Percentiles rank a stretch among this genome's conserved stretches.
Conservation (phyloP, 2,329 filamentous ascomycete genomes). For the Epichloe coenophiala region DNA sequence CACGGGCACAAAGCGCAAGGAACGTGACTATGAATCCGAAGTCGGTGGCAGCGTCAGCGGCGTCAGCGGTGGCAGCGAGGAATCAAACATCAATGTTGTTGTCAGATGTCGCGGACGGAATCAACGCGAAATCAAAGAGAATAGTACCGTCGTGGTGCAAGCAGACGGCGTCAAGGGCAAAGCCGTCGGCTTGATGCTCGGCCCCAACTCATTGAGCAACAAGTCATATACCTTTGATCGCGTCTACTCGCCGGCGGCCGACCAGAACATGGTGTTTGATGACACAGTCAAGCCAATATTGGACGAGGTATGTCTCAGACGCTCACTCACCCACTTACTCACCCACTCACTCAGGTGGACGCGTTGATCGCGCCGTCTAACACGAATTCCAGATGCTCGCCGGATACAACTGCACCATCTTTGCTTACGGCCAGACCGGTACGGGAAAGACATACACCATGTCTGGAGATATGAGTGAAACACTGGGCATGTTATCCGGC, state of each 20-base stretch:
- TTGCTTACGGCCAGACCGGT: slow-evolving; percentile 94
- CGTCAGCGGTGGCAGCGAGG: slow-evolving; percentile 37
- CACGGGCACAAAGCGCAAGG: slow-evolving; percentile 66
- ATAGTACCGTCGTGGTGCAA: slow-evolving; percentile 81
- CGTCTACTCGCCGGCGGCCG: slow-evolving; percentile 88
- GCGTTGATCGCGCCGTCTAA: neutral
- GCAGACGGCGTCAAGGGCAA: slow-evolving; percentile 83
- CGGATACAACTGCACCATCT: slow-evolving; percentile 97
- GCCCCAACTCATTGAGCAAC: slow-evolving; percentile 81
- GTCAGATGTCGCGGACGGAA: slow-evolving; percentile 88
- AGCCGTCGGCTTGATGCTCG: slow-evolving; percentile 78
- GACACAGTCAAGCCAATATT: slow-evolving; percentile 89
- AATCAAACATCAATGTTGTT: slow-evolving; percentile 96
- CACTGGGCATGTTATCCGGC: slow-evolving; percentile 72
- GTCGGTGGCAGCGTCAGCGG: slow-evolving; percentile 2
- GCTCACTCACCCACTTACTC: no score
- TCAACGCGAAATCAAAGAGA: slow-evolving; percentile 84
- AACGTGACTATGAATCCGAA: slow-evolving; percentile 66
- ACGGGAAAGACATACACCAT: slow-evolving; percentile 99
- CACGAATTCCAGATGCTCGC: slow-evolving; percentile 59
- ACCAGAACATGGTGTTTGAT: slow-evolving; percentile 88
- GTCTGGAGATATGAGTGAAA: slow-evolving; percentile 93
- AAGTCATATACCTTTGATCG: slow-evolving; percentile 96
- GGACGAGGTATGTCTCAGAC: slow-evolving; percentile 55
- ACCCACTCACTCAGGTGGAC: neutral